Evolutionary conservation across 2,329 filamentous ascomycete species (phyloP), one percentile per base, ranked within the genome.

Genomic region (Emmonsiellopsis sp.): DNA sequence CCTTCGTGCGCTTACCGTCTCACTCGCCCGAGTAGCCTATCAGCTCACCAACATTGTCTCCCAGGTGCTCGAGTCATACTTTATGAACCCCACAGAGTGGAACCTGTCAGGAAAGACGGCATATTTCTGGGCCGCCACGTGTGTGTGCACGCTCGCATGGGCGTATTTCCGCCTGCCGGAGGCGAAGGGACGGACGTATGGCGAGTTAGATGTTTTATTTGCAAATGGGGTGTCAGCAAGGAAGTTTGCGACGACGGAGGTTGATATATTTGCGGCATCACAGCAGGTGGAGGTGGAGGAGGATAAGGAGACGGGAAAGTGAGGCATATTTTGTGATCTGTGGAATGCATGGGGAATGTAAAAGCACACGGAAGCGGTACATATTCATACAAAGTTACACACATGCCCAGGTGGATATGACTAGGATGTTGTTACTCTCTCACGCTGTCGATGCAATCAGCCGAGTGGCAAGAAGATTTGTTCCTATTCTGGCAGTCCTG

Each of bases 1-100:
- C 7, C 73, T 82, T 33, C 76, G 78, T 52, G 71, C 74, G n/a
- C 77, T 80, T 67, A 79, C 78, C 1, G 75, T 81, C 10, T 77
- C 76, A 7, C 65, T 82, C 21, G 77, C 77, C 0, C 72, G 78
- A 13, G 73, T 69, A 48, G 62, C 72, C 10, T 81, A 80, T 62
- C 77, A 82, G 55, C 64, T 79, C 5, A 62, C 66, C 9, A 71
- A 73, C 47, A 76, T 82, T 42, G 58, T 73, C 17, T 73, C 71
- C 55, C 79, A 72, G n/a, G 61, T 67, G 1, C 53, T 70, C 9
- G 59, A 62, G 14, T 65, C 66, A 6, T 65, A 65, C 42, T 66
- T 69, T 58, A 54, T 68, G 43, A 68, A 63, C 27, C 60, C 61
- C 1, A 61, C 60, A 5, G 55, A 52, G 27, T 56, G 57, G 49